A percentile compares a stretch with the other conserved stretches of the same genome.
phyloP scores from a whole-genome alignment of 495 filamentous ascomycete species.

The Penicillium lividum region DNA sequence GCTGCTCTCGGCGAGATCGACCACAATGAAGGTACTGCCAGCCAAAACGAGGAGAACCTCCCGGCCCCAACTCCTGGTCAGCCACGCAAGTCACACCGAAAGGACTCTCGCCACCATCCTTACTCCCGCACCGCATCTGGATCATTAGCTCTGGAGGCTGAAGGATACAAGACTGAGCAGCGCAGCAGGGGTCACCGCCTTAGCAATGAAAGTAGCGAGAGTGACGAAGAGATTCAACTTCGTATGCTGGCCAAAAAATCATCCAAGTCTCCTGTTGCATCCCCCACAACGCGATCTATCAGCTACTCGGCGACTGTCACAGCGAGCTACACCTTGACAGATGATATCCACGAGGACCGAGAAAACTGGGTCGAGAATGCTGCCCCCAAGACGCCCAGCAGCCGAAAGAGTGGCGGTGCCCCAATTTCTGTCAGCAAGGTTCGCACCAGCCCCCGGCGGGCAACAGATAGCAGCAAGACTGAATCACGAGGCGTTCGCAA shows the following conservation, averaged over 20 bases:
- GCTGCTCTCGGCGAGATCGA: conserved; percentile 89
- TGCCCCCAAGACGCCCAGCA: conserved; percentile 65
- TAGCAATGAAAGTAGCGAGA: conserved; percentile 59
- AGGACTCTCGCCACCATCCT: conserved; percentile 58
- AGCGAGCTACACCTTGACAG: conserved; percentile 44
- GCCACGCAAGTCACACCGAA: conserved; percentile 79
- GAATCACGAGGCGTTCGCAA: conserved; percentile 77
- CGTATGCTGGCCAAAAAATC: conserved; percentile 67
- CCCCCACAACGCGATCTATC: conserved; percentile 49
- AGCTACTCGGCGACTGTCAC: conserved; percentile 52
- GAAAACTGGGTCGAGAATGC: conserved; percentile 48
- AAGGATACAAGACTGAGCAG: conserved; percentile 24
- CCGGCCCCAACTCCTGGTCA: conserved; percentile 96
- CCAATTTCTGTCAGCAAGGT: conserved; percentile 72
- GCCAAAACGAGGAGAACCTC: conserved; percentile 73
- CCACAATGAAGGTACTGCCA: conserved; percentile 64
- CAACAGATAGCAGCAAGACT: conserved; percentile 50
- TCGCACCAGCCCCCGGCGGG: conserved; percentile 64
- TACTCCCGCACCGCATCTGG: conserved; percentile 52
- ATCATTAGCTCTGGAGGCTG: conserved; percentile 38
- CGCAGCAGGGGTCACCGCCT: conserved; percentile 37
- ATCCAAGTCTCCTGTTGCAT: conserved; percentile 49
- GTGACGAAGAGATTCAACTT: conserved; percentile 75
- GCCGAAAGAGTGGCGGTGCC: conserved; percentile 62
- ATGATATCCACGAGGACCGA: conserved; percentile 45